Base-by-base conservation (phyloP, 352 stramenopile species). In the Phytophthora cajani region DNA sequence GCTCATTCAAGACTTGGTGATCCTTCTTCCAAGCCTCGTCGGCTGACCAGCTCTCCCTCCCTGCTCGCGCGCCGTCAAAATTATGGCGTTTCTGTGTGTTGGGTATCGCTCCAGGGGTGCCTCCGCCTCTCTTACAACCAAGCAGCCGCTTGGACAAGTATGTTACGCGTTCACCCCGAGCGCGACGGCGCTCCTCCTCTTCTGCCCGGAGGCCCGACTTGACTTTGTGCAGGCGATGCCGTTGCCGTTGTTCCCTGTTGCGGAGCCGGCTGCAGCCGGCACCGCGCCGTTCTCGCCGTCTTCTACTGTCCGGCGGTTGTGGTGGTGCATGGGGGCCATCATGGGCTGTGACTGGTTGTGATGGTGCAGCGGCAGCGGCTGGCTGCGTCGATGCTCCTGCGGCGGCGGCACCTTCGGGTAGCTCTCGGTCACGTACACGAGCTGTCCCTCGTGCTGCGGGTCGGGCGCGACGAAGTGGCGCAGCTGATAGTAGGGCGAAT, bases 91-190 rank as follows among this genome's bases (percentile, higher is more conserved):
- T 77, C 47, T 72, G 57, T 74, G 40, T 69, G 51, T 69, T 66
- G 56, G 23, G 50, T 64, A 38, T 62, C 63, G 71, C 52, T 68
- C 62, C 36, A 72, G 50, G 21, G 40, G 21, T 67, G 38, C 67
- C 32, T 72, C 58, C 60, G 49, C 56, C 54, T 69, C 56, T 67
- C 62, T 63, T 47, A 23, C 38, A 64, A 67, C 61, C 52, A 74
- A 66, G 64, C 57, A 50, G 58, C 25, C 21, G 46, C 60, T 77
- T 62, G n/a, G 32, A 51, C 53, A 40, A 66, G 38, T 72, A 65
- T 68, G 57, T 72, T 85, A 95, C 56, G 88, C 88, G 74, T 95
- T 95, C 56, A 95, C 88, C 50, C 87, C 88, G 8, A 95, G 76
- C 44, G 88, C 87, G 38, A 93, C 85, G 17, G 85, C 88, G 59